These are phyloP conservation scores for Bryoglossum gracile DNA, from an alignment of 495 filamentous ascomycete genomes.

Conservation along the genomic window DNA sequence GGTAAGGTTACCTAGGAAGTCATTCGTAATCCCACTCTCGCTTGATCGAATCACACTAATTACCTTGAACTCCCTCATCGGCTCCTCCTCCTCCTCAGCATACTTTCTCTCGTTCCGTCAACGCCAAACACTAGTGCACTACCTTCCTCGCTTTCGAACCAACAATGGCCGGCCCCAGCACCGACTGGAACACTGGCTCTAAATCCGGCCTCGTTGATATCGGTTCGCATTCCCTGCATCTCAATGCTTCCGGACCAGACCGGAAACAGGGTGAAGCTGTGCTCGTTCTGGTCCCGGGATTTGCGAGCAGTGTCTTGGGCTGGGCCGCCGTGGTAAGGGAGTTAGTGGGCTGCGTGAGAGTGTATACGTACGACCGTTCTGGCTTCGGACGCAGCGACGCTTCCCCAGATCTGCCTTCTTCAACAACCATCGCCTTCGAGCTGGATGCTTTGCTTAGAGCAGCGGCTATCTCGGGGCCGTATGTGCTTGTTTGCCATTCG, in stretches of 20 bases:
- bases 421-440: constrained; percentile 4
- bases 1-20: too few relatives aligned
- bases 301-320: neutral
- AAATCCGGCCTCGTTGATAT: constrained; percentile 4
- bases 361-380: constrained; percentile 12
- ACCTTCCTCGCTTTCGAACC: too few relatives aligned
- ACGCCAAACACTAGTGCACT: too few relatives aligned
- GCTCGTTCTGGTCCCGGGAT: constrained; percentile 4
- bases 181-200: constrained; percentile 12
- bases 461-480: constrained; percentile 5
- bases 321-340: constrained; percentile 5
- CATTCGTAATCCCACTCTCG: too few relatives aligned
- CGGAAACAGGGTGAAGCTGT: neutral
- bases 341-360: neutral
- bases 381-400: constrained; percentile 3
- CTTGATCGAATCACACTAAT: too few relatives aligned
- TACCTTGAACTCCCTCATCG: too few relatives aligned
- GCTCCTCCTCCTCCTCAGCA: too few relatives aligned
- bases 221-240: constrained; percentile 11
- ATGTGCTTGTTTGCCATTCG: constrained; percentile 12
- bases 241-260: constrained; percentile 3
- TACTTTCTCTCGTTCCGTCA: too few relatives aligned
- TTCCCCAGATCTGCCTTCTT: neutral
- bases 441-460: constrained; percentile 5
- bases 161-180: too few relatives aligned